These are phyloP conservation scores for Aspergillus candidus DNA, from an alignment of 2,329 filamentous ascomycete genomes.

Conservation along the genomic window DNA sequence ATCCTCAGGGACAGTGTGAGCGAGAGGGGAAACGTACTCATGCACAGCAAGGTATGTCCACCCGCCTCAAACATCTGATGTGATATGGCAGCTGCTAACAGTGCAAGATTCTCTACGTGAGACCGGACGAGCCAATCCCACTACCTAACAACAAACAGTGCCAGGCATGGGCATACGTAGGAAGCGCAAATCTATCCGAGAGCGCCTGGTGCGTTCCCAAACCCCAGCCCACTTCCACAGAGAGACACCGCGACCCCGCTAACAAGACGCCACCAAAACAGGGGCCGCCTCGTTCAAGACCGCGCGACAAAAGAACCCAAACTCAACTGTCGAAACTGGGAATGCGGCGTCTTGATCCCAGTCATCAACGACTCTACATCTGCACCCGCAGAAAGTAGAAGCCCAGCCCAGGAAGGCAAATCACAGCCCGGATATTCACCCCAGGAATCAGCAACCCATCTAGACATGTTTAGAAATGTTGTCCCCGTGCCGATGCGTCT, in stretches of 20 bases:
- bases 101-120: constrained; percentile 29
- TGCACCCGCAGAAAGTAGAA: constrained; percentile 16
- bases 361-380: constrained; percentile 30
- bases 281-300: constrained; percentile 73
- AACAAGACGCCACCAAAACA: constrained; percentile 27
- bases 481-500: constrained; percentile 43
- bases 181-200: constrained; percentile 87
- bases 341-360: constrained; percentile 79
- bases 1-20: constrained; percentile 72
- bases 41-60: constrained; percentile 75
- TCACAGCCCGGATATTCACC: not conserved
- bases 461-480: constrained; percentile 29
- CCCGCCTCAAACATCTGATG: not conserved
- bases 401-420: constrained; percentile 21
- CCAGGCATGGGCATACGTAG: constrained; percentile 73
- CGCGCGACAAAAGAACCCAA: constrained; percentile 61
- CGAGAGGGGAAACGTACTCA: constrained; percentile 63
- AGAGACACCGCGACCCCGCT: not conserved
- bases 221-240: not conserved
- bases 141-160: constrained; percentile 21
- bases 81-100: constrained; percentile 4
- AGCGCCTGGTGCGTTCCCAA: constrained; percentile 70
- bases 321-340: constrained; percentile 87
- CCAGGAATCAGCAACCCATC: constrained; percentile 10
- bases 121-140: constrained; percentile 22